Evolutionary conservation across 306 rosid species (phyloP).

Genomic region (Carpinus viminea): DNA sequence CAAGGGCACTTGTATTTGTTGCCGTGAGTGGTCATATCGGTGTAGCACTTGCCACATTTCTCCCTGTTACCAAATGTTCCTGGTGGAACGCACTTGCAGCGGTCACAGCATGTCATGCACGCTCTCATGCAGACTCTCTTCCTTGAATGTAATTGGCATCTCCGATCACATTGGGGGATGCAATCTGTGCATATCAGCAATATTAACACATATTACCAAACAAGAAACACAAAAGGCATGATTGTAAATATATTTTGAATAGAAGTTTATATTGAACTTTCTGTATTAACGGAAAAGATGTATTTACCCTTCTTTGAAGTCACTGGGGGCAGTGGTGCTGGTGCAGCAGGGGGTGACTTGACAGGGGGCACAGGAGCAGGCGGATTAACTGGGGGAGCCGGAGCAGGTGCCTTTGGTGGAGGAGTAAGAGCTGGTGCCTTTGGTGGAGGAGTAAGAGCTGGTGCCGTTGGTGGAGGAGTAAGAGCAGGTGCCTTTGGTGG

Average conservation of each 20-base stretch:
- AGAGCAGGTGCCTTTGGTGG: no score
- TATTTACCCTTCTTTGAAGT: conserved; percentile 52
- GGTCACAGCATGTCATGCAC: conserved; percentile 74
- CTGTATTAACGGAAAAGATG: not conserved
- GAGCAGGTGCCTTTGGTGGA: conserved; percentile 32
- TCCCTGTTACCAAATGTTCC: conserved; percentile 85
- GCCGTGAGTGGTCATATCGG: conserved; percentile 75
- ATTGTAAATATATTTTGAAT: not conserved
- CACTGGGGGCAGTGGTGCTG: conserved; percentile 52
- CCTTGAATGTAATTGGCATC: conserved; percentile 69
- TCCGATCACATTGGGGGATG: conserved; percentile 51
- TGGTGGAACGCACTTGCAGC: conserved; percentile 95
- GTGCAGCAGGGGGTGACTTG: conserved; percentile 32
- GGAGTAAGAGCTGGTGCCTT: conserved; percentile 9
- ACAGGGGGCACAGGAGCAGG: conserved; percentile 32
- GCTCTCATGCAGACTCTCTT: conserved; percentile 63
- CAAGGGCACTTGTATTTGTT: conserved; percentile 71
- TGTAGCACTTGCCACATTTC: conserved; percentile 87
- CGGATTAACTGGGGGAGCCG: conserved; percentile 21
- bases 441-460: conserved; percentile 24
- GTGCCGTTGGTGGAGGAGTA: conserved; percentile 4
- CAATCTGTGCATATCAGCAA: conserved; percentile 52
- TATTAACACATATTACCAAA: not conserved
- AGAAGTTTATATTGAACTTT: not conserved
- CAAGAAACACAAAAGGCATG: not conserved